phyloP scores from a whole-genome alignment of 1,284 basidiomycete species.

The Kalmanozyma brasiliensis region DNA sequence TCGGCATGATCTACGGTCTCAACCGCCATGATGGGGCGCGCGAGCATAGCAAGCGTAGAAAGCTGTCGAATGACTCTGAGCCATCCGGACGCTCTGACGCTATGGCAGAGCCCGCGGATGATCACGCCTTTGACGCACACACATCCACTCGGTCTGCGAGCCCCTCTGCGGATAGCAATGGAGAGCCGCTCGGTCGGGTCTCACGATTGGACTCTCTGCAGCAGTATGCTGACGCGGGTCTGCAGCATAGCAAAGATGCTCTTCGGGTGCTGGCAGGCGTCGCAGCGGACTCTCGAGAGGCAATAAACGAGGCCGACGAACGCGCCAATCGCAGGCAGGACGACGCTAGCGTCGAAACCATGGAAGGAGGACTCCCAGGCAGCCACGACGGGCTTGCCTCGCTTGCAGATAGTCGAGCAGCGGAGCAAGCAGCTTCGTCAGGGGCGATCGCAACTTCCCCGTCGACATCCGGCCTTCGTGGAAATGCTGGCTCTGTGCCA shows the following conservation, averaged over 20 bases:
- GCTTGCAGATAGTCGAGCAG: conserved; percentile 2
- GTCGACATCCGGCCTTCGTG: conserved; percentile 15
- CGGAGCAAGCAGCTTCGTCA: conserved; percentile 10
- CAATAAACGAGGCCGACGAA: conserved; percentile 11
- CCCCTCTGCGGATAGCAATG: conserved; percentile 7
- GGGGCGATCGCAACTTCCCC: conserved; percentile 1
- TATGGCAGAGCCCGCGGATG: conserved; percentile 3
- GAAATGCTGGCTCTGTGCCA: conserved; percentile 7
- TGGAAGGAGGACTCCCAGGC: not conserved
- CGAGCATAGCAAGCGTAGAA: conserved; percentile 22
- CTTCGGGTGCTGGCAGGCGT: conserved; percentile 49
- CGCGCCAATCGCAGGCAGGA: conserved; percentile 2
- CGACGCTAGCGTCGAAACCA: not conserved
- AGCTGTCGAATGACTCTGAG: conserved; percentile 8
- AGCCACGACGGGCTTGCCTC: conserved; percentile 1
- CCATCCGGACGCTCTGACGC: not conserved
- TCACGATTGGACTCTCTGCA: conserved; percentile 39
- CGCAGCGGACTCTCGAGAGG: conserved; percentile 34
- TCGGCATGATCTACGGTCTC: conserved; percentile 51
- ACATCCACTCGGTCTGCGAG: conserved; percentile 12
- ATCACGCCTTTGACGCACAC: conserved; percentile 9
- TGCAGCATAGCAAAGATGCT: conserved; percentile 50
- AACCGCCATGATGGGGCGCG: conserved; percentile 27
- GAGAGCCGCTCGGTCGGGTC: conserved; percentile 15
- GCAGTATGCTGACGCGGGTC: conserved; percentile 45